Percentiles rank a stretch among this genome's conserved stretches.
phyloP scores from a whole-genome alignment of 2,329 filamentous ascomycete genomes.

The Aspergillus udagawae region DNA sequence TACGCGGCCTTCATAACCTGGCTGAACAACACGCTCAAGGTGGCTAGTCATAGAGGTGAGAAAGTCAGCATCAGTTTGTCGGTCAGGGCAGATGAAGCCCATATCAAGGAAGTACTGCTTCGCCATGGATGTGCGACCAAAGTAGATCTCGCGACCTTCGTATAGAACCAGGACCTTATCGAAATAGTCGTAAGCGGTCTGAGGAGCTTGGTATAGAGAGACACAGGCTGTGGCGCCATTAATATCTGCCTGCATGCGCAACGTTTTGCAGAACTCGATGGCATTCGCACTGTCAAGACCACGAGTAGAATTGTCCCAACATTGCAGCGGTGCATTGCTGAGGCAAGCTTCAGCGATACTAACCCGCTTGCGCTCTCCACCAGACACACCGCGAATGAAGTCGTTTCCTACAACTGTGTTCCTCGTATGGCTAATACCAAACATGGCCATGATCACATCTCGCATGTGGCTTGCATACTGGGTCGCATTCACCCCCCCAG shows the following conservation, averaged over 20 bases:
- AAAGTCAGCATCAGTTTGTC: conserved; percentile 65
- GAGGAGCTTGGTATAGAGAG: conserved; percentile 46
- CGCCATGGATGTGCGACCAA: conserved; percentile 57
- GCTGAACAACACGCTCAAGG: conserved; percentile 49
- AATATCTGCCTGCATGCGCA: conserved; percentile 43
- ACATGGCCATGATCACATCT: conserved; percentile 37
- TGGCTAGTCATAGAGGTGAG: conserved; percentile 64
- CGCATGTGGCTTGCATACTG: conserved; percentile 36
- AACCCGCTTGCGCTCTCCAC: conserved; percentile 54
- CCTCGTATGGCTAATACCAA: conserved; percentile 39
- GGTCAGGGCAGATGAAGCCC: conserved; percentile 61
- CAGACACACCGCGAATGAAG: conserved; percentile 54
- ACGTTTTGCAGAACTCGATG: conserved; percentile 47
- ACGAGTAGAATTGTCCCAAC: conserved; percentile 39
- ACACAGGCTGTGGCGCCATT: conserved; percentile 42
- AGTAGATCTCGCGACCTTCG: conserved; percentile 69
- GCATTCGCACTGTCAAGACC: conserved; percentile 49
- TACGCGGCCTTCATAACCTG: conserved; percentile 57
- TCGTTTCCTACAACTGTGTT: conserved; percentile 42
- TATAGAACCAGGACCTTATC: conserved; percentile 67
- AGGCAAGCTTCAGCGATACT: conserved; percentile 49
- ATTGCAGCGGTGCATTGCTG: conserved; percentile 37
- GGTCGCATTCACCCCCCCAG: conserved; percentile 7
- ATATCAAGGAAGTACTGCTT: conserved; percentile 61
- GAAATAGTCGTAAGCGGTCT: conserved; percentile 48